Evolutionary conservation across 2,329 filamentous ascomycete genomes (phyloP).

Genomic region (Fusarium staphyleae): DNA sequence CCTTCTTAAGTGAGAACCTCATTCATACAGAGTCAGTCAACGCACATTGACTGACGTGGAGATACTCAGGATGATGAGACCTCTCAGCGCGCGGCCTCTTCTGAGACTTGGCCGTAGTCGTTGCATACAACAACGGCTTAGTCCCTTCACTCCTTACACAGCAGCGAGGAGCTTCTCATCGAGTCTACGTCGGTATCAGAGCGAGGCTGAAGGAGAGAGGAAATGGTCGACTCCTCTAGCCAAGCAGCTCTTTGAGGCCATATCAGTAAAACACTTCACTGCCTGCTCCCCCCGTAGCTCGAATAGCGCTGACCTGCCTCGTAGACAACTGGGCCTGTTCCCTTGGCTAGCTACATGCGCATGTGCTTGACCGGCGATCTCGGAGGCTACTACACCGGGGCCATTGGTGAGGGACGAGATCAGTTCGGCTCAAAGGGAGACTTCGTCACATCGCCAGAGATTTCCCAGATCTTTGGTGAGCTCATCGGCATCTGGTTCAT

Average conservation of each 20-base stretch:
- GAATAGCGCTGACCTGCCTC: neutral
- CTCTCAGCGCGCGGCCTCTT: conserved; percentile 18
- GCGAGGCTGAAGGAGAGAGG: conserved; percentile 51
- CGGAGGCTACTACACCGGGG: conserved; percentile 91
- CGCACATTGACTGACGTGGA: neutral
- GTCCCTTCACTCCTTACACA: conserved; percentile 13
- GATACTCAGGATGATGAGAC: conserved; percentile 28
- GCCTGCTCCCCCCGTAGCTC: no score
- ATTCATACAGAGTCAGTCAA: neutral
- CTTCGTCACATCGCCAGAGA: conserved; percentile 96
- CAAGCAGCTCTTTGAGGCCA: conserved; percentile 84
- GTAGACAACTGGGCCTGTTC: conserved; percentile 82
- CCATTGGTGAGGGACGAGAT: conserved; percentile 72
- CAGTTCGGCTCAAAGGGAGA: conserved; percentile 94
- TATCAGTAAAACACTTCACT: conserved; percentile 64
- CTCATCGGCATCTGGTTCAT: conserved; percentile 94
- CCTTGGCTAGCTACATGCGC: conserved; percentile 95
- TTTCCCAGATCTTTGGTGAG: conserved; percentile 96
- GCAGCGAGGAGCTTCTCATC: conserved; percentile 41
- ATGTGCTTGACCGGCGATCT: conserved; percentile 93
- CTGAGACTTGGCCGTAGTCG: conserved; percentile 19
- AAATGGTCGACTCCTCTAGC: conserved; percentile 94
- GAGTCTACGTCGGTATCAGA: conserved; percentile 25
- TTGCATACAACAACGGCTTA: conserved; percentile 13
- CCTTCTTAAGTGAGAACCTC: conserved; percentile 1